Conservation (phyloP, 768 basidiomycete species). For the Ramaria sp. region DNA sequence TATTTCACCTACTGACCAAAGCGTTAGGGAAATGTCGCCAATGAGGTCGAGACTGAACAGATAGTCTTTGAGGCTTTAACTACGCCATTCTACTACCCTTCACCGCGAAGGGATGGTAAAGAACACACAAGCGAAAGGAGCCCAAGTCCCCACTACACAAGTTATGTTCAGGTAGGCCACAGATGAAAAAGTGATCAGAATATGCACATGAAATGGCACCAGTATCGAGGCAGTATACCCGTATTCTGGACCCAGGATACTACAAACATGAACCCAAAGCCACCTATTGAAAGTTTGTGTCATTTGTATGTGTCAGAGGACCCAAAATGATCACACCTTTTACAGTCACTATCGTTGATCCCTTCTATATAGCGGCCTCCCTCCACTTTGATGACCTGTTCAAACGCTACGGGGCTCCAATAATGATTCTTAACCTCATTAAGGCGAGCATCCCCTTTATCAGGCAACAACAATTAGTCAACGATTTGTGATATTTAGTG, state of each 20-base stretch:
- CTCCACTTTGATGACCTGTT: constrained; percentile 90
- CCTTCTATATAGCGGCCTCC: constrained; percentile 88
- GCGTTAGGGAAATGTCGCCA: constrained; percentile 86
- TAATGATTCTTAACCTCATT: constrained; percentile 90
- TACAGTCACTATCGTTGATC: constrained; percentile 84
- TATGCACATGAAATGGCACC: neutral
- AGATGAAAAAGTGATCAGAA: neutral
- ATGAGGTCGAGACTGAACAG: constrained; percentile 98
- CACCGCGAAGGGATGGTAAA: constrained; percentile 23
- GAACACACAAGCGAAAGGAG: constrained; percentile 25
- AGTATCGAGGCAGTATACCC: constrained; percentile 94
- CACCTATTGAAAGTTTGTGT: constrained; percentile 86
- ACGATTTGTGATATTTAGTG: neutral
- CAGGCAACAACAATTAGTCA: neutral
- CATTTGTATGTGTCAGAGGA: neutral
- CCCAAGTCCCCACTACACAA: constrained; percentile 82
- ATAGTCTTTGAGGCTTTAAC: constrained; percentile 87
- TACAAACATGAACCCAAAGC: constrained; percentile 80
- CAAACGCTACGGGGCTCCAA: constrained; percentile 77
- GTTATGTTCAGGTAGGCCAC: constrained; percentile 72
- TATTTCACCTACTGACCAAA: neutral
- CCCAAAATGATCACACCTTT: constrained; percentile 8
- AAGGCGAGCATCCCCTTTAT: constrained; percentile 42
- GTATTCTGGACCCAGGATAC: constrained; percentile 96
- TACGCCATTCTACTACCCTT: constrained; percentile 78